Evolutionary conservation across 495 filamentous ascomycete genomes (phyloP), one percentile per base, ranked within the genome.

Genomic region (Rusavskia elegans): DNA sequence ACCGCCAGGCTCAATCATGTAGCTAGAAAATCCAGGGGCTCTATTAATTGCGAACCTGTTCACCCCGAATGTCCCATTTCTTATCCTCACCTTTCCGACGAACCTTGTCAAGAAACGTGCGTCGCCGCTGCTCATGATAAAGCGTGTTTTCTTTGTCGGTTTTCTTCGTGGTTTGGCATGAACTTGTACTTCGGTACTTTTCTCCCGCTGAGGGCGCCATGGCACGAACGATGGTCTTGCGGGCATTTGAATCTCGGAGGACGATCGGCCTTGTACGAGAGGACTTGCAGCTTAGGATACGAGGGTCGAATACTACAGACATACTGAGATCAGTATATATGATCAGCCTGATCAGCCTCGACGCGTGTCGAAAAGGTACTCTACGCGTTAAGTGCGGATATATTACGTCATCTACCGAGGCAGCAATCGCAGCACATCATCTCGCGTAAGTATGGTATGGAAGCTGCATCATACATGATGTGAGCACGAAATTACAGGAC

Each of bases 61-160:
- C 87, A 44, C 86, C 84, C 2, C 86, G 67, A 70, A 38, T 79
- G 77, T 68, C 87, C 71, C 64, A 77, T 53, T 65, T 81, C 63
- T 76, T 82, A 78, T 64, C 73, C 59, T 94, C 85, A 3, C 81
- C 71, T 37, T 77, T 74, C 55, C 80, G 77, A 59, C 79, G 71
- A n/a, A 95, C 81, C 49, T 82, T 85, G 58, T 83, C 78, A 29
- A 96, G 66, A 58, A 93, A 98, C 49, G 84, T 57, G 9, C 74
- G 70, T 37, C 82, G 70, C 53, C 82, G 35, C 59, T 66, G 54
- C 61, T 70, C 23, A 66, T 36, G 44, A n/a, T 52, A 21, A 42
- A 60, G 27, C 40, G 51, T 39, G 49, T 56, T 48, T 38, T 46
- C 36, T 4, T 23, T 40, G 51, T 49, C 19, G 39, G 45, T 39